Conservation (phyloP, 78 protist genomes). For the Planoprotostelium fungivorum region DNA sequence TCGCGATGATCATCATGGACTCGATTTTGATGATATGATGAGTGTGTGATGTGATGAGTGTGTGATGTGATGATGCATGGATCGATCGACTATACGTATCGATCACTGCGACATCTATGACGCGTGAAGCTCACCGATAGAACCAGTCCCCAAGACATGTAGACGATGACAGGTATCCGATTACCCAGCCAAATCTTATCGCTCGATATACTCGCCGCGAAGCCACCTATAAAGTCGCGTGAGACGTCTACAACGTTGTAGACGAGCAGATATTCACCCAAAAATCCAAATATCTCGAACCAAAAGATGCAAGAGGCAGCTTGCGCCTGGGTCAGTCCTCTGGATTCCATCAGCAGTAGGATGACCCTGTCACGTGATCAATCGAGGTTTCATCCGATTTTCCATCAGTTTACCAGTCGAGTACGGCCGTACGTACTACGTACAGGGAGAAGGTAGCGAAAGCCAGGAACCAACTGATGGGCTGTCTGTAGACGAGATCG, state of each 20-base stretch:
- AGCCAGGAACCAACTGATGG: neutral
- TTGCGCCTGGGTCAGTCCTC: neutral
- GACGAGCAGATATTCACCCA: neutral
- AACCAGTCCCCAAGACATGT: neutral
- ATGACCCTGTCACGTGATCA: neutral
- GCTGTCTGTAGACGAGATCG: neutral
- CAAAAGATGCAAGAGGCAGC: neutral
- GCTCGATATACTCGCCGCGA: neutral
- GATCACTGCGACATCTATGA: no score
- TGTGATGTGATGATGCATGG: no score
- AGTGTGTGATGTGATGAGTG: no score
- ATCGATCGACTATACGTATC: no score
- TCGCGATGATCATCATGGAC: no score
- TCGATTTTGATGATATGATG: no score
- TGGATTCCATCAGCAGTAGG: neutral
- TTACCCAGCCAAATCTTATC: neutral
- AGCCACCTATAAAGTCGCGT: neutral
- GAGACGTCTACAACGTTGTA: no score
- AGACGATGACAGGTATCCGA: neutral
- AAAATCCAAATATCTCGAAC: neutral
- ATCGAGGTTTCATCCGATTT: no score
- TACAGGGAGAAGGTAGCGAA: neutral
- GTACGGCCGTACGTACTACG: neutral
- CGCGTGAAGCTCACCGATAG: neutral
- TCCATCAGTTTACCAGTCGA: conserved; percentile 1